phyloP scores from a whole-genome alignment of 352 stramenopile species.

The Globisporangium nodosum region DNA sequence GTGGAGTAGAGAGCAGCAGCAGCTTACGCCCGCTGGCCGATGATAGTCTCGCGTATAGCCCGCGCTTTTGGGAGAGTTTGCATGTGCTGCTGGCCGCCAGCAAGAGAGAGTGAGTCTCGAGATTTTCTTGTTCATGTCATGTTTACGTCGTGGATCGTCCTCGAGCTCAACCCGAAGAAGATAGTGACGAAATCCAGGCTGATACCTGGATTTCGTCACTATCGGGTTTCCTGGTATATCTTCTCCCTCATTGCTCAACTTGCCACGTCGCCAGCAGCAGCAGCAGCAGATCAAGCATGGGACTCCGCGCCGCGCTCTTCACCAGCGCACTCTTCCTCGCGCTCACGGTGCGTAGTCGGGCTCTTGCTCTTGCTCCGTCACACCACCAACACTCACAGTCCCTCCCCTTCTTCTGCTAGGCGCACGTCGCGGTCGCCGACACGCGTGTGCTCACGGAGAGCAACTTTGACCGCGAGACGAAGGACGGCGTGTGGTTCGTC shows the following conservation, averaged over 20 bases:
- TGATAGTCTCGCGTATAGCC: background rate
- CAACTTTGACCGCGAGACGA: constrained; percentile 58
- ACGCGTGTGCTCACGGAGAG: constrained; percentile 34
- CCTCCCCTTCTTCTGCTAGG: constrained; percentile 3
- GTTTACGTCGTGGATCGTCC: too few species aligned
- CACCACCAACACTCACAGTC: background rate
- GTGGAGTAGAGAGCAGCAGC: constrained; percentile 24
- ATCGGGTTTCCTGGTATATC: background rate
- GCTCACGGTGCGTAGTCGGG: constrained; percentile 11
- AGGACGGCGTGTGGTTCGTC: constrained; percentile 57
- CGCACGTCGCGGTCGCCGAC: constrained; percentile 16
- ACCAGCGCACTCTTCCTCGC: constrained; percentile 14
- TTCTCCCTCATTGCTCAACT: constrained; percentile 6
- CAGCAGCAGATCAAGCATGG: constrained; percentile 14
- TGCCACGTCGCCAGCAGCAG: constrained; percentile 1
- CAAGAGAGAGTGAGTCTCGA: too few species aligned
- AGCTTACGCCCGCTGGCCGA: background rate
- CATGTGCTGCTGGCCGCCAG: background rate
- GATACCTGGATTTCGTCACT: background rate
- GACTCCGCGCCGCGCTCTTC: constrained; percentile 19
- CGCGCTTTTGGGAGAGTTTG: background rate
- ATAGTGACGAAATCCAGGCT: background rate
- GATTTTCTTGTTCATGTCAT: too few species aligned
- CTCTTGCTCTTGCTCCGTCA: background rate
- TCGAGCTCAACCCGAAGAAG: too few species aligned